Evolutionary conservation across 164 flowering plant genomes (phyloP), one percentile per base, ranked within the genome.

Genomic region (Piper longum): DNA sequence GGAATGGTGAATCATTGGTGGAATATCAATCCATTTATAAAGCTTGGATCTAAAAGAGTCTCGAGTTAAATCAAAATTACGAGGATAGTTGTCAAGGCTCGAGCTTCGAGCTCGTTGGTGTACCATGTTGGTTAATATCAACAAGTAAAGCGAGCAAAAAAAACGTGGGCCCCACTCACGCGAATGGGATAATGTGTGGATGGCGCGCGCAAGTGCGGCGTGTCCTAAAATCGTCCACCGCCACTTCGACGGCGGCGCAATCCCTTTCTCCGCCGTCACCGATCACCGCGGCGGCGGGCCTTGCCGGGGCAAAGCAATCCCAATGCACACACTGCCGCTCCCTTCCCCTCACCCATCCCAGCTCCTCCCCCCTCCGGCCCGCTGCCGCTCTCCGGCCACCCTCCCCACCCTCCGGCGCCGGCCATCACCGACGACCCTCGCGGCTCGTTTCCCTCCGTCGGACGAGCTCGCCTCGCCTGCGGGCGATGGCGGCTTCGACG

Each of bases 401-500:
- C 18, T 56, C 64, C 59, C 11, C 59, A 39, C 40, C 42, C 54
- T 16, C 36, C 36, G 36, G 36, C 36, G 41, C 45, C 57, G 56
- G 51, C 57, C 58, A 13, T 69, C 39, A 41, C 74, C 59, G 42
- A 13, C 63, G 40, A 14, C 62, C 52, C 12, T 54, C 67, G 1
- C 41, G 41, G 57, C 43, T 65, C 36, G 43, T 3, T 1, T 16
- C 73, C 36, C 41, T 66, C 40, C 55, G 61, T 42, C n/a, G 43
- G 41, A 14, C 16, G 36, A 5, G n/a, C n/a, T 8, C 4, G 9
- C 12, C 63, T 14, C 7, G 3, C 14, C 66, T 16, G 54, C 55
- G 1, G 76, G 64, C n/a, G 80, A 77, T 61, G 82, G 69, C 4
- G 82, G 69, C 4, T 78, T 79, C 17, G 80, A 80, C 2, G 75